phyloP scores from a whole-genome alignment of 371 early-diverging fungal species.

The Rhizopus stolonifer region DNA sequence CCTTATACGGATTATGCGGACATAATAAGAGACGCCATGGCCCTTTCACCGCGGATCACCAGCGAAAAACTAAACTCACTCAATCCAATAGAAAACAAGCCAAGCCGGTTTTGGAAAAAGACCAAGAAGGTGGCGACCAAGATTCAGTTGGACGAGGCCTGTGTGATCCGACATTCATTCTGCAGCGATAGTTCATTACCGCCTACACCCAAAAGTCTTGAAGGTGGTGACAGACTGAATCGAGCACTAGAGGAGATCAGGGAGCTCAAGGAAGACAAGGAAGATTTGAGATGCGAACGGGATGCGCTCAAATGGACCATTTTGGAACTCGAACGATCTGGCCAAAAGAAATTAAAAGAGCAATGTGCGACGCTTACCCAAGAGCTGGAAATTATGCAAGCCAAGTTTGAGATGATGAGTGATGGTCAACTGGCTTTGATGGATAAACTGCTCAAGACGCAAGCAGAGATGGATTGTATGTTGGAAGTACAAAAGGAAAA shows the following conservation, averaged over 20 bases:
- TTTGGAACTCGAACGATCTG: slow-evolving; percentile 31
- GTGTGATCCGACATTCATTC: background rate
- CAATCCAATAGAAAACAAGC: slow-evolving; percentile 28
- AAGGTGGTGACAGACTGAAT: slow-evolving; percentile 11
- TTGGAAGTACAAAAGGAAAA: slow-evolving; percentile 23
- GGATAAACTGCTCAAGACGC: slow-evolving; percentile 31
- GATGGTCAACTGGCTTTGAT: slow-evolving; percentile 45
- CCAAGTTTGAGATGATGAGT: slow-evolving; percentile 41
- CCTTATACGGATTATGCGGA: slow-evolving; percentile 63
- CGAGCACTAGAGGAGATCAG: slow-evolving; percentile 22
- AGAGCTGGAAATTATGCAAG: slow-evolving; percentile 29
- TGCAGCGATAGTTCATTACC: background rate
- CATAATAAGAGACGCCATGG: slow-evolving; percentile 79
- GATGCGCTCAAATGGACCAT: slow-evolving; percentile 46
- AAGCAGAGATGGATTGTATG: slow-evolving; percentile 34
- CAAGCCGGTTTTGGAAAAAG: background rate
- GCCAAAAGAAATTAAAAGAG: slow-evolving; percentile 25
- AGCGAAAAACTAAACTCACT: slow-evolving; percentile 69
- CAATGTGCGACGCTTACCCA: slow-evolving; percentile 29
- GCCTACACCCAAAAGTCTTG: slow-evolving; percentile 1
- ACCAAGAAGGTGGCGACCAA: too few species aligned
- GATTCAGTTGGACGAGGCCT: too few species aligned
- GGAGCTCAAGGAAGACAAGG: slow-evolving; percentile 36
- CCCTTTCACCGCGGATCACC: slow-evolving; percentile 66
- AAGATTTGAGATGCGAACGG: slow-evolving; percentile 39